Evolutionary conservation across 495 filamentous ascomycete species (phyloP), one percentile per base, ranked within the genome.

Genomic region (Aspergillus diversus): DNA sequence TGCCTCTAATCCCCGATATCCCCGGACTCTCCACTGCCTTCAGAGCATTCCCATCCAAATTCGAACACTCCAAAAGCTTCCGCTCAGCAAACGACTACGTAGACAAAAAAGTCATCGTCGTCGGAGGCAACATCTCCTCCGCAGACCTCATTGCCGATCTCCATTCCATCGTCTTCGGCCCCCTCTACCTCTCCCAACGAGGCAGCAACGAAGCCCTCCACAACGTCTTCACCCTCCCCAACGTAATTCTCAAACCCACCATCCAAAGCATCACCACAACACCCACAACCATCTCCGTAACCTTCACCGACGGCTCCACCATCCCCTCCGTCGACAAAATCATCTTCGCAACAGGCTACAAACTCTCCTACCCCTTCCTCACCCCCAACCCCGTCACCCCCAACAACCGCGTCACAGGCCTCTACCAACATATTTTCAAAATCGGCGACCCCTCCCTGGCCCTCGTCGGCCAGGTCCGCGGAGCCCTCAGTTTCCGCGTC

Each of bases 1-100:
- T 87, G 4, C 87, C 87, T 0, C 84, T 81, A 59, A 80, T 93
- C 11, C 92, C 92, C 0, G 67, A 78, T 4, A 81, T 89, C 7
- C 48, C 54, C 1, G 71, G 73, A 0, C 49, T 75, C 13, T 53
- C 35, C 15, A 31, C 33, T 11, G 64, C 67, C 5, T 49, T 63
- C 31, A 33, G 47, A 33, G 49, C 60, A 3, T 50, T 60, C 43
- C 71, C 73, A 4, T 53, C 50, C 13, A 52, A 27, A 13, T 71
- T 75, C 31, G 69, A 69, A 21, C 71, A 75, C 52, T 69, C 71
- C 13, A 73, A 75, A 50, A 51, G 63, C 12, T 75, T 68, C 62
- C 67, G 71, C 3, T 55, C 53, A 5, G 47, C 69, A 9, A 64
- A 73, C 12, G 59, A 71, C 27, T 73, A 75, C 37, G 67, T 73